These are phyloP conservation scores for Gilbertella persicaria DNA, from an alignment of 371 early-diverging fungal genomes.

Conservation along the genomic window DNA sequence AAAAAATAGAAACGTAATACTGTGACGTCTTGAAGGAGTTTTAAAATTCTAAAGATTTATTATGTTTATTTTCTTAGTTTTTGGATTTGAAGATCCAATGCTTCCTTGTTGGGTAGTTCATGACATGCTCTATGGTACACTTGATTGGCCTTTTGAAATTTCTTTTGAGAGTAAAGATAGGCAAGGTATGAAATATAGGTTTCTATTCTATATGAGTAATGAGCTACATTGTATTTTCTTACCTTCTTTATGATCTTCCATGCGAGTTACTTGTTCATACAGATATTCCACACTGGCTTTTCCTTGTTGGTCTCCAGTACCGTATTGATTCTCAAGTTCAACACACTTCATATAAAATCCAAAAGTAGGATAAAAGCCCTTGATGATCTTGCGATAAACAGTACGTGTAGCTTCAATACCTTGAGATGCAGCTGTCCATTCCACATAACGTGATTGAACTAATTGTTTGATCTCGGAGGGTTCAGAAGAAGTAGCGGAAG, in stretches of 20 bases:
- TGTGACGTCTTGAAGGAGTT: too few relatives aligned
- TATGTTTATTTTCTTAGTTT: too few relatives aligned
- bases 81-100: constrained; percentile 42
- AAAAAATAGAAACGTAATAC: too few relatives aligned
- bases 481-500: constrained; percentile 51
- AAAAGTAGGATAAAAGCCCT: constrained; percentile 59
- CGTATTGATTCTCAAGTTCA: constrained; percentile 53
- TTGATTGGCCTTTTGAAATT: constrained; percentile 49
- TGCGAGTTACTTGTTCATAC: constrained; percentile 61
- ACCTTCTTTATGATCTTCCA: constrained; percentile 57
- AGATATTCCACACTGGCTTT: constrained; percentile 45
- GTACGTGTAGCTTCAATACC: constrained; percentile 58
- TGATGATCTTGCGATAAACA: constrained; percentile 52
- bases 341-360: constrained; percentile 64
- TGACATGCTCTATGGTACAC: constrained; percentile 69
- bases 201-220: too few relatives aligned
- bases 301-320: constrained; percentile 22
- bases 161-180: constrained; percentile 58
- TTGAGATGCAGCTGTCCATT: constrained; percentile 41
- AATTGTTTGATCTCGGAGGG: constrained; percentile 47
- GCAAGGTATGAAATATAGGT: constrained; percentile 64
- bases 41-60: too few relatives aligned
- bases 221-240: constrained; percentile 5
- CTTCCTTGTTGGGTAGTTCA: constrained; percentile 56
- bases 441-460: constrained; percentile 49